Evolutionary conservation across 768 basidiomycete genomes (phyloP).

Genomic region (Coprinopsis cinerea): DNA sequence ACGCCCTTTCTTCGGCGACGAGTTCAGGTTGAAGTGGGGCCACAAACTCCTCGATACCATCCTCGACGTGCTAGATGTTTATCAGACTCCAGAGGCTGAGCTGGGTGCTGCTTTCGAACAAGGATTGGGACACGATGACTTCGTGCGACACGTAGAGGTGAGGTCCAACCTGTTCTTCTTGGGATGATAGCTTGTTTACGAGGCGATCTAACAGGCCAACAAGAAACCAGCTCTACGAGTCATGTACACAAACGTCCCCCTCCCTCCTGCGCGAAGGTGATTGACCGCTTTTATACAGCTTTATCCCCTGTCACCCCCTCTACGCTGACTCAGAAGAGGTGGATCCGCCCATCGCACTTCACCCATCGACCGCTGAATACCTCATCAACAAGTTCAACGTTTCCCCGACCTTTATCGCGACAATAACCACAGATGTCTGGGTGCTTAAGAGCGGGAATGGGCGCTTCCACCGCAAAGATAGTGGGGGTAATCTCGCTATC

Average conservation of each 20-base stretch:
- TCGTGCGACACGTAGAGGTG: background rate
- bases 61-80: background rate
- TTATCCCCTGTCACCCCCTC: background rate
- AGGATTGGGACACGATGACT: background rate
- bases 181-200: background rate
- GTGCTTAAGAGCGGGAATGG: constrained; percentile 6
- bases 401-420: constrained; percentile 4
- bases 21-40: background rate
- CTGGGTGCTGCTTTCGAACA: background rate
- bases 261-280: too few relatives aligned
- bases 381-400: constrained; percentile 1
- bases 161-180: background rate
- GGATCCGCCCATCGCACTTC: background rate
- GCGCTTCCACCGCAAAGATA: background rate
- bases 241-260: too few relatives aligned
- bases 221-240: too few relatives aligned
- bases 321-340: background rate
- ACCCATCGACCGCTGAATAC: background rate
- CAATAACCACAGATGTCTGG: background rate
- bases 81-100: background rate
- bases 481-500: background rate
- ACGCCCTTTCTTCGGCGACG: background rate
- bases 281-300: too few relatives aligned
- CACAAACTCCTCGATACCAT: background rate
- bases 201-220: background rate